Conservation (phyloP, 1,284 basidiomycete species). For the Tausonia pullulans region DNA sequence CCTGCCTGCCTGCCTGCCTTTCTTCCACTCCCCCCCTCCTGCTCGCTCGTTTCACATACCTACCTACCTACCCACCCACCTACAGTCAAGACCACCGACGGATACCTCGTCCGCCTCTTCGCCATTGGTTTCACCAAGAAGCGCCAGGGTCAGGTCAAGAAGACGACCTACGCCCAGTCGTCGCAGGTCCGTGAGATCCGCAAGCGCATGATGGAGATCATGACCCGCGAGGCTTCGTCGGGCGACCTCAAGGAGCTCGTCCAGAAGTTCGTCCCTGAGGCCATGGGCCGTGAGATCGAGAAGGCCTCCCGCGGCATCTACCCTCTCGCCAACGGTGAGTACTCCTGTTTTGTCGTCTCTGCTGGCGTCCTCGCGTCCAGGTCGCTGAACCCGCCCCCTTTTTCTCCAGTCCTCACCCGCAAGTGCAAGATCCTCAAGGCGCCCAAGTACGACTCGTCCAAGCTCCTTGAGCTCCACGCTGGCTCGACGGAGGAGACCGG, state of each 20-base stretch:
- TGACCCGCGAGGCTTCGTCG: slow-evolving; percentile 87
- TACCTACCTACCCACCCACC: background rate
- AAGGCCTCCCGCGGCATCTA: slow-evolving; percentile 94
- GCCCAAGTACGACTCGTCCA: slow-evolving; percentile 91
- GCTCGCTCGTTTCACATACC: no score
- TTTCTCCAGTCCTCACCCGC: slow-evolving; percentile 2
- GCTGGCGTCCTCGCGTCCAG: no score
- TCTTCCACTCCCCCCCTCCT: background rate
- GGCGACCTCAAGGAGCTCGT: slow-evolving; percentile 97
- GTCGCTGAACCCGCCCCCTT: background rate
- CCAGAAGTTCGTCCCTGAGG: slow-evolving; percentile 98
- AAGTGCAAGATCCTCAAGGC: slow-evolving; percentile 60
- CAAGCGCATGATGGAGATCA: slow-evolving; percentile 99
- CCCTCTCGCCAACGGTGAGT: slow-evolving; percentile 95
- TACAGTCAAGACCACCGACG: slow-evolving; percentile 90
- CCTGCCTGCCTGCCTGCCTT: background rate
- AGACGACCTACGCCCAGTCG: slow-evolving; percentile 97
- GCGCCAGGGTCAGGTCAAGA: slow-evolving; percentile 90
- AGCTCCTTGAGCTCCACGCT: slow-evolving; percentile 90
- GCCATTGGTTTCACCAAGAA: slow-evolving; percentile 99
- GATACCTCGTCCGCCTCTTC: slow-evolving; percentile 97
- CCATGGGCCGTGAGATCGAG: slow-evolving; percentile 98
- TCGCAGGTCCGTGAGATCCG: slow-evolving; percentile 94
- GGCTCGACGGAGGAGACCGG: slow-evolving; percentile 75
- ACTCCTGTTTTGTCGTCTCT: no score